Evolutionary conservation across 1,139 yeast species (phyloP), one percentile per base, ranked within the genome.

Genomic region (Citeromyces hawaiiensis): DNA sequence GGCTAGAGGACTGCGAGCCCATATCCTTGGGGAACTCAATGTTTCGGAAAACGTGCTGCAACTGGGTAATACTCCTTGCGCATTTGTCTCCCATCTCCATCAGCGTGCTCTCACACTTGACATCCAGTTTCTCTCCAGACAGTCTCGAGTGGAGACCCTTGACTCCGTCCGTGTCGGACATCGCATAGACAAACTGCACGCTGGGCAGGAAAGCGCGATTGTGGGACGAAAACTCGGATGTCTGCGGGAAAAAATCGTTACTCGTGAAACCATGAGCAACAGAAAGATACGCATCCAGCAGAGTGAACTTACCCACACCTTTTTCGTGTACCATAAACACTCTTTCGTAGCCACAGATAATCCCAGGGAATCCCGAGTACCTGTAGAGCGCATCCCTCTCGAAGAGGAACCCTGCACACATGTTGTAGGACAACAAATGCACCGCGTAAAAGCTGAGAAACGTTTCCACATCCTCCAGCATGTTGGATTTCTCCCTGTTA

Each of bases 321-420:
- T 70, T 70, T 41, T 76, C 80, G 21, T 76, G 68, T 0, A 76
- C 72, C 1, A 82, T 76, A 49, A 76, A 79, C 36, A 80, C 69
- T 32, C 78, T 60, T 45, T 82, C 83, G 40, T 83, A 85, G 0
- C 96, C 96, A 37, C 76, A 47, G 36, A 82, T 76, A n/a, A 83
- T 52, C 15, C 95, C 96, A 0, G 79, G 78, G 39, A 67, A 66
- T 5, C 32, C 13, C 4, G 32, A 29, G 32, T 29, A 29, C 15
- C 32, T 11, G 32, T 42, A 42, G 9, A 42, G 21, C 0, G 51
- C 52, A 2, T 40, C 35, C n/a, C 56, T 55, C 16, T 66, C 67
- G 52, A 81, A 81, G 5, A 85, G 54, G 87, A 94, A 83, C 0
- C 94, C 94, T 30, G 80, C 44, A 49, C 93, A 81, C 45, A 82